A percentile compares a stretch with the other conserved stretches of the same genome.
Conservation (phyloP, 2,329 filamentous ascomycete species). For the Fusarium albidum region DNA sequence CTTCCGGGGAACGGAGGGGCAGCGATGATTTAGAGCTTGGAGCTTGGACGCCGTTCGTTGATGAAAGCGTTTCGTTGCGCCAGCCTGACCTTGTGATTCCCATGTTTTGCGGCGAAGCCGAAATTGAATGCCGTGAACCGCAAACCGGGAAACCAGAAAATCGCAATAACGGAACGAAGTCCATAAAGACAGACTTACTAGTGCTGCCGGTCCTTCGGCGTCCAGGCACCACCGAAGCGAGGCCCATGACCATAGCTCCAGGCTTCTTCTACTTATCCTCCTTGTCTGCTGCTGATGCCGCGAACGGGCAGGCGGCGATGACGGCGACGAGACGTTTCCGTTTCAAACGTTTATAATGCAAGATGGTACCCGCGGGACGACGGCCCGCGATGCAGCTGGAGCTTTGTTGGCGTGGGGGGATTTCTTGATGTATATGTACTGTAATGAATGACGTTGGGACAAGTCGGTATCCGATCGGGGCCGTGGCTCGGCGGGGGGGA, state of each 20-base stretch:
- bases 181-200: conserved; percentile 29
- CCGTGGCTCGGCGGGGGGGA: conserved; percentile 14
- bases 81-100: conserved; percentile 7
- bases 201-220: conserved; percentile 44
- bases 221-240: conserved; percentile 43
- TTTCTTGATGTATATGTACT: conserved; percentile 23
- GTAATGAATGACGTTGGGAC: conserved; percentile 12
- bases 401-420: conserved; percentile 26
- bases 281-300: conserved; percentile 10
- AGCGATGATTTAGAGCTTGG: conserved; percentile 26
- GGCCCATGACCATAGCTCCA: conserved; percentile 44
- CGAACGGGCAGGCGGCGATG: conserved; percentile 1
- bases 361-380: background rate
- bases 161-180: background rate
- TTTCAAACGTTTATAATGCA: conserved; percentile 6
- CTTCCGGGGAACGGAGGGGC: conserved; percentile 32
- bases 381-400: conserved; percentile 14
- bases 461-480: background rate
- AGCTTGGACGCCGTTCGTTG: conserved; percentile 23
- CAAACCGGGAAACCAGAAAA: background rate
- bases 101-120: conserved; percentile 6
- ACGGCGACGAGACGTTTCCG: background rate
- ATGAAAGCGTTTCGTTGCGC: background rate
- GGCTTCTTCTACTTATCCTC: conserved; percentile 19
- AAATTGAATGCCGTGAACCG: conserved; percentile 4